Evolutionary conservation across 768 basidiomycete species (phyloP).

Genomic region (Candolleomyces efflorescens): DNA sequence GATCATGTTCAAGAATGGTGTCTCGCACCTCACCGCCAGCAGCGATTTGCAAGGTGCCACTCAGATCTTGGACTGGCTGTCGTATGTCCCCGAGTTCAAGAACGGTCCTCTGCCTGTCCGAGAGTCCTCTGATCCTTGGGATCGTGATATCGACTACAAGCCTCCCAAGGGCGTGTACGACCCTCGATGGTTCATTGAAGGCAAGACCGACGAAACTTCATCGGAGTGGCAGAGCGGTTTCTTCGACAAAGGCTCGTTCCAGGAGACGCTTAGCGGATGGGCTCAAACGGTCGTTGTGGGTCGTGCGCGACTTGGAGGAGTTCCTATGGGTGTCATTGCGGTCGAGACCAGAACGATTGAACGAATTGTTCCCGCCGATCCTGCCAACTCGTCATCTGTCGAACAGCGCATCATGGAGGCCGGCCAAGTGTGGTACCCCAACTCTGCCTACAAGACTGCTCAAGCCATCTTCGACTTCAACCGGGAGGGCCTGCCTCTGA

Average conservation of each 20-base stretch:
- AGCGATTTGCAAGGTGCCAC: constrained; percentile 96
- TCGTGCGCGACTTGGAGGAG: constrained; percentile 92
- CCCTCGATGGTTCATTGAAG: constrained; percentile 97
- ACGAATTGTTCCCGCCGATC: constrained; percentile 94
- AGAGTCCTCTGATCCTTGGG: constrained; percentile 74
- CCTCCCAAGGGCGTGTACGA: constrained; percentile 96
- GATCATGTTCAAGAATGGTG: constrained; percentile 99
- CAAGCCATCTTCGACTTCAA: constrained; percentile 99
- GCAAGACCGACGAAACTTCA: constrained; percentile 81
- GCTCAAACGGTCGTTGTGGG: constrained; percentile 98
- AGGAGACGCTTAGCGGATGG: constrained; percentile 98
- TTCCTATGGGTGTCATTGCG: constrained; percentile 96
- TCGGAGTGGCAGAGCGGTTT: constrained; percentile 83
- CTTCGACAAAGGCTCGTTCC: constrained; percentile 97
- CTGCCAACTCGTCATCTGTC: constrained; percentile 93
- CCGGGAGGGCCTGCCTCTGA: constrained; percentile 92
- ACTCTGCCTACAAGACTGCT: constrained; percentile 98
- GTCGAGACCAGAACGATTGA: constrained; percentile 98
- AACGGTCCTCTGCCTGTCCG: constrained; percentile 78
- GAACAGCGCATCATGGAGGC: constrained; percentile 99
- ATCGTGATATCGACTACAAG: constrained; percentile 84
- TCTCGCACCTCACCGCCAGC: constrained; percentile 91
- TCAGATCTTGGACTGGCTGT: constrained; percentile 92
- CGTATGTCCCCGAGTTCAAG: constrained; percentile 85
- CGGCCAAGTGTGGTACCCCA: constrained; percentile 99